These are phyloP conservation scores for Aspergillus caelatus DNA, from an alignment of 2,329 filamentous ascomycete genomes.

Conservation along the genomic window DNA sequence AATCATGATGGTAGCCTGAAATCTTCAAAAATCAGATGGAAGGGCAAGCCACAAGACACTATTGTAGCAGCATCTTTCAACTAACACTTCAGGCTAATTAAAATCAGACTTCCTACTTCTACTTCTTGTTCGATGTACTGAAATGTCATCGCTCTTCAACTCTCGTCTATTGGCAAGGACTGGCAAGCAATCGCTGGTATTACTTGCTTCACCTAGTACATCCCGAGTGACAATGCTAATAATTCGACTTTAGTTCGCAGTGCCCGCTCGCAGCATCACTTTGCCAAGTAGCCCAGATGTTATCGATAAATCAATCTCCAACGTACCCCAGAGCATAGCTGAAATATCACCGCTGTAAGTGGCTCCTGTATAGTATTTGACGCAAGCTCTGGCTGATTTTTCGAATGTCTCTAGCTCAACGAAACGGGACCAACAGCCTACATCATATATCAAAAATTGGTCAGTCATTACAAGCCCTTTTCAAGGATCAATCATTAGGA, in stretches of 20 bases:
- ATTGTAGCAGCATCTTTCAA: not conserved
- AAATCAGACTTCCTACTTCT: not conserved
- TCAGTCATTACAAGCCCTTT: not conserved
- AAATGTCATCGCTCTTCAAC: slow-evolving; percentile 13
- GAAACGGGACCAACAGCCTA: not conserved
- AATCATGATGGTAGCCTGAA: not conserved
- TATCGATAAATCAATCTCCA: not conserved
- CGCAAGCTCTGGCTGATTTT: slow-evolving; percentile 1
- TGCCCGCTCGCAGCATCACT: slow-evolving; percentile 11
- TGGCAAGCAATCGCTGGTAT: slow-evolving; percentile 18
- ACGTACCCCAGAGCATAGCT: not conserved
- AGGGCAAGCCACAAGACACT: not conserved
- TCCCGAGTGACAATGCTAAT: not conserved
- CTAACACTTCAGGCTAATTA: not conserved
- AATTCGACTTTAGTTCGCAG: slow-evolving; percentile 1
- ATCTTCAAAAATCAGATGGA: not conserved
- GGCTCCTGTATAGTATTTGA: not conserved
- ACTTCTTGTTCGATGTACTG: not conserved
- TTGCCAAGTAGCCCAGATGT: slow-evolving; percentile 2
- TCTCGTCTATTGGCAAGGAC: slow-evolving; percentile 4
- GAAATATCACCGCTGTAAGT: not conserved
- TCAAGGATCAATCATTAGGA: not conserved
- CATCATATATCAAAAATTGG: slow-evolving; percentile 12
- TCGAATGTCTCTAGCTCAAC: not conserved
- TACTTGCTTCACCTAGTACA: not conserved